Percentiles rank a stretch among this genome's conserved stretches.
Evolutionary conservation across 805 yeast genomes (phyloP).

Genomic region (Wickerhamiella shivajii): DNA sequence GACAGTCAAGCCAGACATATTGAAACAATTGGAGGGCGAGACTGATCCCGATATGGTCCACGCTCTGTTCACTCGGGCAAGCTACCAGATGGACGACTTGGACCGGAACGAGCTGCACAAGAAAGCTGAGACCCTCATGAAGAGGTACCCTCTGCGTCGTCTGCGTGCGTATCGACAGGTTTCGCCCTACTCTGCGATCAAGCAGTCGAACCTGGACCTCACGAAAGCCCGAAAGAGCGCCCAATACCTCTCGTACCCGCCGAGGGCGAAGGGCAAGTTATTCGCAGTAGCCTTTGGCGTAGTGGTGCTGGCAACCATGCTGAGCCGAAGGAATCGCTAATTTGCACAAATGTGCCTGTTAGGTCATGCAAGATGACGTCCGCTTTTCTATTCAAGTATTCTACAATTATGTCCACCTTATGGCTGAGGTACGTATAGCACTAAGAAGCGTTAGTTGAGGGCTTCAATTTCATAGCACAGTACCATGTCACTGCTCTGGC

Average conservation of each 20-base stretch:
- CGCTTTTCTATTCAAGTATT: no score
- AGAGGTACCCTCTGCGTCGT: conserved; percentile 15
- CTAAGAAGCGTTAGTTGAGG: no score
- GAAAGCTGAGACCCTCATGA: conserved; percentile 11
- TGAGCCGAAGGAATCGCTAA: not conserved
- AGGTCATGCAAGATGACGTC: no score
- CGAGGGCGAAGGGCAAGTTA: no score
- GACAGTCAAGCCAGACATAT: conserved; percentile 19
- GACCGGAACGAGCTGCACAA: conserved; percentile 14
- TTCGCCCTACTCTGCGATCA: conserved; percentile 25
- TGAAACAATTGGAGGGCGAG: conserved; percentile 21
- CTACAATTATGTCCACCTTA: no score
- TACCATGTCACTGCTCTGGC: conserved; percentile 56
- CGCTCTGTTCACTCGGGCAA: conserved; percentile 25
- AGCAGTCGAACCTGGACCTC: not conserved
- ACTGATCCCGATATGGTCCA: conserved; percentile 31
- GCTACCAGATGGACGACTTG: conserved; percentile 11
- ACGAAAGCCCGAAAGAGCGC: not conserved
- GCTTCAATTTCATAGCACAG: conserved; percentile 46
- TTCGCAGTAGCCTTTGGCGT: not conserved
- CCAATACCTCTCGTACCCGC: no score
- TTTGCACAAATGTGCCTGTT: no score
- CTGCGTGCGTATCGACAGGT: conserved; percentile 17
- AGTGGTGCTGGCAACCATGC: not conserved
- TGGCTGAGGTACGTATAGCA: no score